Conservation (phyloP, 495 filamentous ascomycete genomes). For the Opeltia flavorubescens region DNA sequence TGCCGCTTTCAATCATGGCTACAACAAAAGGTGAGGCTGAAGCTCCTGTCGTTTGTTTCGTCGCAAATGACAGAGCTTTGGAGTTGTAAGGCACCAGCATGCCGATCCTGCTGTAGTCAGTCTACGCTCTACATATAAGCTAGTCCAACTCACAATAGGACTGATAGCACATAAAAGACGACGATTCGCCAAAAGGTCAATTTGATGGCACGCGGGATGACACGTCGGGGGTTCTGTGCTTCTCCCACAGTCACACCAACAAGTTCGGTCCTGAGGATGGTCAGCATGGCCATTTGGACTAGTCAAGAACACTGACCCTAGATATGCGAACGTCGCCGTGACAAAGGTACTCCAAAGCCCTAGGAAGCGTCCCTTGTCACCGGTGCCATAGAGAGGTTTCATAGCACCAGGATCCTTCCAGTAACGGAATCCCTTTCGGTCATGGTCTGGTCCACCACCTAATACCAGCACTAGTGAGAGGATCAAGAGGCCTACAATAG, state of each 20-base stretch:
- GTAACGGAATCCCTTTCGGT: slow-evolving; percentile 61
- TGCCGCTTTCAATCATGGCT: slow-evolving; percentile 39
- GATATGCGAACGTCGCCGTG: slow-evolving; percentile 68
- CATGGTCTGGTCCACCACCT: slow-evolving; percentile 55
- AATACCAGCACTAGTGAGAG: slow-evolving; percentile 48
- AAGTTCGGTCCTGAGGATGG: slow-evolving; percentile 44
- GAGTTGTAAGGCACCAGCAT: slow-evolving; percentile 44
- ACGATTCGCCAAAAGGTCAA: slow-evolving; percentile 76
- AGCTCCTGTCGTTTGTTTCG: slow-evolving; percentile 21
- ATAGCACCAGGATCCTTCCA: slow-evolving; percentile 62
- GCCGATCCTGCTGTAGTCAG: slow-evolving; percentile 20
- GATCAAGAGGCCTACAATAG: slow-evolving; percentile 53
- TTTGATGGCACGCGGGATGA: slow-evolving; percentile 63
- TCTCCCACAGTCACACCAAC: slow-evolving; percentile 61
- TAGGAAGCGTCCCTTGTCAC: slow-evolving; percentile 43
- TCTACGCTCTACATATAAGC: too few relatives aligned
- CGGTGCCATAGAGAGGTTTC: slow-evolving; percentile 18
- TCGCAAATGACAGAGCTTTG: slow-evolving; percentile 38
- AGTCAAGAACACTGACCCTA: slow-evolving; percentile 29
- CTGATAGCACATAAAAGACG: slow-evolving; percentile 57
- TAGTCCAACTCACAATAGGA: too few relatives aligned
- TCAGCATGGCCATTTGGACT: not conserved
- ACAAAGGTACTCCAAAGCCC: slow-evolving; percentile 69
- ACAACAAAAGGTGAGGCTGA: slow-evolving; percentile 50
- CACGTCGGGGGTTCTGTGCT: slow-evolving; percentile 59